Evolutionary conservation across 257 asterid genomes (phyloP), one percentile per base, ranked within the genome.

Genomic region (Salvia hispanica): DNA sequence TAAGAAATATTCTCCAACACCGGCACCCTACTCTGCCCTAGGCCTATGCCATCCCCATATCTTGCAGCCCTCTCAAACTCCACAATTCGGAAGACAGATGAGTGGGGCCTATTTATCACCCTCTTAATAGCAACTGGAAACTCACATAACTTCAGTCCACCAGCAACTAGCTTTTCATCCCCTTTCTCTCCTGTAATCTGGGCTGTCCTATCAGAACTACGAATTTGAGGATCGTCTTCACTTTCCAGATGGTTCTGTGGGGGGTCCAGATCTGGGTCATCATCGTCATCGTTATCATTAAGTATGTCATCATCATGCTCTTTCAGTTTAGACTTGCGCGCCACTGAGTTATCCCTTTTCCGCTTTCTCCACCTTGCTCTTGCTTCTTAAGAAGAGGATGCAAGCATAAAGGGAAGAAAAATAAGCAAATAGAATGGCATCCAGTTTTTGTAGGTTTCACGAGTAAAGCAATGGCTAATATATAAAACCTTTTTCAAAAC

Each of bases 311-410:
- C 99, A 44, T 87, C 90, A 0, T 71, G 84, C 63, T 82, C 87
- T 70, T 78, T 84, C 31, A 80, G 80, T 78, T 83, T 86, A 13
- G 88, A 72, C 71, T 88, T 94, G 5, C 95, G 82, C 3, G 85
- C 81, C 64, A 85, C 78, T 55, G 76, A 75, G 33, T 84, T 79
- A 46, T 88, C 97, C 71, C 95, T 81, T 78, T 82, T 88, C 75
- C 99, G 92, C 95, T 85, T 91, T 96, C 88, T 87, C 99, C 97
- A 91, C 84, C 84, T 82, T 14, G 80, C 82, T 84, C 86, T 86
- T 36, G 91, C 80, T 81, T 88, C 99, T 93, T 72, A 40, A 72
- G 56, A 71, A 63, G 40, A 58, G 13, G 15, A 42, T 50, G 58
- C 4, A 50, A 40, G 34, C 67, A 45, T 15, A 62, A 55, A 45